A percentile compares a stretch with the other conserved stretches of the same genome.
phyloP scores from a whole-genome alignment of 2,329 filamentous ascomycete genomes.

The Cytospora mali region DNA sequence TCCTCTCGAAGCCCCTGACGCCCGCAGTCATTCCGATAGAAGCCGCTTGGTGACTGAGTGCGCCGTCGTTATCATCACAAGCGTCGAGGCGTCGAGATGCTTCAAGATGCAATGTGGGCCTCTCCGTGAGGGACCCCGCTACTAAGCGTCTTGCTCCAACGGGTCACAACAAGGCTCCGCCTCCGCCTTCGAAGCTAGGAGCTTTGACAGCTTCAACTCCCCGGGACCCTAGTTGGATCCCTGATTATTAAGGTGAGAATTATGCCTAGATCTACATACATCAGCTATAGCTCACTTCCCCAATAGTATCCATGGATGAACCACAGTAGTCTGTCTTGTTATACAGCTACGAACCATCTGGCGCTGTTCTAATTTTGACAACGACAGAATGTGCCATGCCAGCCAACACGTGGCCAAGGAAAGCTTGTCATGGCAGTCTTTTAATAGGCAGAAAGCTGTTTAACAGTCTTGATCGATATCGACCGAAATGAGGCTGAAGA shows the following conservation, averaged over 20 bases:
- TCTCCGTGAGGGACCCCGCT: neutral
- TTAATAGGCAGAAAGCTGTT: neutral
- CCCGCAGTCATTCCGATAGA: neutral
- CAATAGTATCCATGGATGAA: neutral
- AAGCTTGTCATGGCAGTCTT: neutral
- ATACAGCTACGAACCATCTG: neutral
- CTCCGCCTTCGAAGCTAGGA: constrained; percentile 12
- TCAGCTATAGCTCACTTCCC: neutral
- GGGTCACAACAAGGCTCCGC: neutral
- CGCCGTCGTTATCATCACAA: neutral
- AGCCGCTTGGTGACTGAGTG: neutral
- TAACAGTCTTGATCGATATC: neutral
- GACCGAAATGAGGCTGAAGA: neutral
- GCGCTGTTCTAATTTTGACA: neutral
- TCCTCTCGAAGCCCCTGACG: neutral
- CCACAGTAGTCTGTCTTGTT: neutral
- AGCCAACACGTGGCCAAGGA: neutral
- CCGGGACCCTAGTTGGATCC: neutral
- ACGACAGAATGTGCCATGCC: neutral
- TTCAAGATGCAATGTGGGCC: neutral
- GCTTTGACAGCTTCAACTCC: constrained; percentile 17
- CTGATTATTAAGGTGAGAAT: neutral
- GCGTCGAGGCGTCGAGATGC: neutral
- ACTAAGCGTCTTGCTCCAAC: neutral
- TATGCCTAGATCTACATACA: neutral